phyloP scores from a whole-genome alignment of 1,284 basidiomycete species.

The Pterulicium gracile region DNA sequence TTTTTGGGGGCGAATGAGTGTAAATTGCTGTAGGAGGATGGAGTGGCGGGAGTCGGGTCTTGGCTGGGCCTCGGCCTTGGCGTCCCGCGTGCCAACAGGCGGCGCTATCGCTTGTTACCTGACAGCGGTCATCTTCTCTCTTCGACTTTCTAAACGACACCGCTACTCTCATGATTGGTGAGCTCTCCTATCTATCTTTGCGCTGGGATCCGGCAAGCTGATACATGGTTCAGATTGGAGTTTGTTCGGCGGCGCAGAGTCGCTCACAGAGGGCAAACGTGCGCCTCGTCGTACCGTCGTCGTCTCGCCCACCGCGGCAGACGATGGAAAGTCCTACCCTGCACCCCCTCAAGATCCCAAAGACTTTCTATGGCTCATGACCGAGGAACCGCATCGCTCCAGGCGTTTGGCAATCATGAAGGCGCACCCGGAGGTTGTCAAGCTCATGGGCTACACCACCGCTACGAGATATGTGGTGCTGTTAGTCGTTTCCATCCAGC shows the following conservation, averaged over 20 bases:
- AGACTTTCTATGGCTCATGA: conserved; percentile 93
- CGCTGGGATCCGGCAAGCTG: too few species aligned
- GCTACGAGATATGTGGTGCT: conserved; percentile 84
- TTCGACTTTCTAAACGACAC: too few species aligned
- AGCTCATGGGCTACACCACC: conserved; percentile 92
- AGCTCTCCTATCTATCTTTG: too few species aligned
- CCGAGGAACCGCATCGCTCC: conserved; percentile 92
- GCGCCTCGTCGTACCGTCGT: conserved; percentile 50
- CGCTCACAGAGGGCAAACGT: conserved; percentile 44
- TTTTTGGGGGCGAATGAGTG: too few species aligned
- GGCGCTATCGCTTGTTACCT: too few species aligned
- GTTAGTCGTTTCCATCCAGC: conserved; percentile 70
- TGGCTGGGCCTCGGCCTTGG: too few species aligned
- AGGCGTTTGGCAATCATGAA: conserved; percentile 86
- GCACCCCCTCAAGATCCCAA: conserved; percentile 57
- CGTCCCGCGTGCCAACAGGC: too few species aligned
- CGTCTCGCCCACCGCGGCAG: conserved; percentile 23
- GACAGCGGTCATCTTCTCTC: too few species aligned
- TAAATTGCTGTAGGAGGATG: too few species aligned
- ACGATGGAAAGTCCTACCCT: conserved; percentile 30
- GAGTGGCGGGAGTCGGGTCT: too few species aligned
- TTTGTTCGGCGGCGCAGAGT: conserved; percentile 72
- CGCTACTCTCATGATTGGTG: neutral
- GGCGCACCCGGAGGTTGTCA: conserved; percentile 88
- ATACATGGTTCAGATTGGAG: conserved; percentile 45